Percentiles rank a stretch among this genome's conserved stretches.
These are phyloP conservation scores for Castanea crenata DNA, from an alignment of 306 rosid species.

Conservation along the genomic window DNA sequence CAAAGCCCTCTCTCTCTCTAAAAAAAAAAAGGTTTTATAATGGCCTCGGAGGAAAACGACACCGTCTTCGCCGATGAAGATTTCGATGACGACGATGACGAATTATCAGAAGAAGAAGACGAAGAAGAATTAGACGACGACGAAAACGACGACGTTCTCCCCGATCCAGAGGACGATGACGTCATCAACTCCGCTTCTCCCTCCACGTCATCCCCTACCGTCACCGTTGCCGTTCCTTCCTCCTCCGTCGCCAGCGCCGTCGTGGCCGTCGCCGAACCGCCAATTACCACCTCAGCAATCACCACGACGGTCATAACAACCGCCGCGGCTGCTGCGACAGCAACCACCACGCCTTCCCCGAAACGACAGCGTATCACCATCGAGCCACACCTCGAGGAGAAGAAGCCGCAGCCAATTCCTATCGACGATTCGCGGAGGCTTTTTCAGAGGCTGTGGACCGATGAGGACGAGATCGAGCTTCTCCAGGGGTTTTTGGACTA, in stretches of 20 bases:
- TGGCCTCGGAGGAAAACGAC: slow-evolving; percentile 69
- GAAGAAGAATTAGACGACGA: slow-evolving; percentile 34
- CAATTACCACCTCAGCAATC: slow-evolving; percentile 13
- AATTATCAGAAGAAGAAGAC: slow-evolving; percentile 52
- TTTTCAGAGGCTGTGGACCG: slow-evolving; percentile 67
- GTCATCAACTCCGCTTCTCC: slow-evolving; percentile 35
- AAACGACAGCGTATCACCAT: slow-evolving; percentile 46
- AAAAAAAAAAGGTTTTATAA: slow-evolving; percentile 3
- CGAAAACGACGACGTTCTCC: slow-evolving; percentile 49
- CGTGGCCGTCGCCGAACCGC: slow-evolving; percentile 7
- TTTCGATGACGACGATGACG: slow-evolving; percentile 66
- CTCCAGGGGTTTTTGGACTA: slow-evolving; percentile 64
- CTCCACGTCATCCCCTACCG: slow-evolving; percentile 38
- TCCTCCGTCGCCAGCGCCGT: slow-evolving; percentile 29
- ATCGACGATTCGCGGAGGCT: slow-evolving; percentile 49
- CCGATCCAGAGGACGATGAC: slow-evolving; percentile 31
- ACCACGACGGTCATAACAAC: slow-evolving; percentile 22
- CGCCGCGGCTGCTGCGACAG: slow-evolving; percentile 3
- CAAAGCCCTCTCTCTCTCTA: not conserved
- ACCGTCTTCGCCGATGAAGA: slow-evolving; percentile 70
- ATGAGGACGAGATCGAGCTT: slow-evolving; percentile 75
- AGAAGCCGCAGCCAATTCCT: slow-evolving; percentile 25
- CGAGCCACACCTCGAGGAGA: slow-evolving; percentile 33
- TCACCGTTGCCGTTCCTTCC: slow-evolving; percentile 41
- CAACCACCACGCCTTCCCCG: slow-evolving; percentile 9